Conservation (phyloP, 495 filamentous ascomycete species). For the Aspergillus taichungensis region DNA sequence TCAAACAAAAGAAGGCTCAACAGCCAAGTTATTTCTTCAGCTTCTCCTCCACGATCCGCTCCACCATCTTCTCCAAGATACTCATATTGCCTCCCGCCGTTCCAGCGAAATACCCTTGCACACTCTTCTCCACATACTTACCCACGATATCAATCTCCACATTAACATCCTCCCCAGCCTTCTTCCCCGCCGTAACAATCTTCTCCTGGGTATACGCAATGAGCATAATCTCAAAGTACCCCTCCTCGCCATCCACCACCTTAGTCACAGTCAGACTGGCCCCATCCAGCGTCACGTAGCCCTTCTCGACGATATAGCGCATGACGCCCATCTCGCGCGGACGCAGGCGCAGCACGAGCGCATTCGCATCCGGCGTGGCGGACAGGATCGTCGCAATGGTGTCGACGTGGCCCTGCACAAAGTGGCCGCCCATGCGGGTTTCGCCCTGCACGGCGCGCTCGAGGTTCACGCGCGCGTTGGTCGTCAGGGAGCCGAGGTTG, state of each 20-base stretch:
- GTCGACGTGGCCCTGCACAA: constrained; percentile 91
- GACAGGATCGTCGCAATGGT: constrained; percentile 64
- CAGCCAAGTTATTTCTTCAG: constrained; percentile 31
- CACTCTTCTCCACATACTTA: constrained; percentile 98
- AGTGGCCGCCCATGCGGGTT: constrained; percentile 71
- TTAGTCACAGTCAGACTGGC: constrained; percentile 86
- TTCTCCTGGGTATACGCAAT: constrained; percentile 97
- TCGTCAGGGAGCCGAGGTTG: constrained; percentile 66
- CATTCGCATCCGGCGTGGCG: constrained; percentile 73
- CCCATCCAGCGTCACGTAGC: constrained; percentile 92
- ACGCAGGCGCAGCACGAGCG: constrained; percentile 72
- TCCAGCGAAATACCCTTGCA: constrained; percentile 48
- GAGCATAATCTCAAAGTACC: constrained; percentile 97
- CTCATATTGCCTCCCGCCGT: constrained; percentile 44
- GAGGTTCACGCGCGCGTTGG: constrained; percentile 65
- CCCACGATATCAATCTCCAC: constrained; percentile 98
- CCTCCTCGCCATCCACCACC: constrained; percentile 61
- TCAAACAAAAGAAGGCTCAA: not conserved
- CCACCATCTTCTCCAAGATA: constrained; percentile 78
- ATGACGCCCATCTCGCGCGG: constrained; percentile 59
- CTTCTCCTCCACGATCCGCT: constrained; percentile 66
- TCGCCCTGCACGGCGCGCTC: constrained; percentile 82
- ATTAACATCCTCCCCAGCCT: constrained; percentile 80
- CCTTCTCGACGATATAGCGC: constrained; percentile 90
- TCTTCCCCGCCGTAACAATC: constrained; percentile 76